Conservation (phyloP, 805 yeast genomes). For the Isabelozyma pseudorhagii region DNA sequence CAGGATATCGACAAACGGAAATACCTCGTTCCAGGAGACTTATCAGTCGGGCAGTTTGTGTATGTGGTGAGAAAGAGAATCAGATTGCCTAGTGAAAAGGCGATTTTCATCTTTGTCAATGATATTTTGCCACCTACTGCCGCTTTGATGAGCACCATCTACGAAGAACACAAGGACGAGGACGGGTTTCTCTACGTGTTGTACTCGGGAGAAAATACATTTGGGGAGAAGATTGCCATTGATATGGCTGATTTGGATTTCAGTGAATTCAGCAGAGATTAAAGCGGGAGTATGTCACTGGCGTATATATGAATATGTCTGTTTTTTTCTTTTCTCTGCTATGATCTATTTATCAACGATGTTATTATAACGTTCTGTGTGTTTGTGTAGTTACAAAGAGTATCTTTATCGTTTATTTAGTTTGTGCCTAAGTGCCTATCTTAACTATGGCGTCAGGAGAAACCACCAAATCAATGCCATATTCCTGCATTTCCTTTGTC, state of each 20-base stretch:
- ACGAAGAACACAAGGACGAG: constrained; percentile 95
- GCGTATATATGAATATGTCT: too few relatives aligned
- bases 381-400: too few relatives aligned
- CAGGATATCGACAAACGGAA: constrained; percentile 97
- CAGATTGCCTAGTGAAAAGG: constrained; percentile 94
- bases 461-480: neutral
- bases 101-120: constrained; percentile 94
- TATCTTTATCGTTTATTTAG: neutral
- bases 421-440: neutral
- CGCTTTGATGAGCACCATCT: constrained; percentile 90
- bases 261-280: neutral
- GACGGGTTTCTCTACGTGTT: constrained; percentile 96
- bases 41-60: constrained; percentile 97
- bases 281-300: too few relatives aligned
- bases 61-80: constrained; percentile 96
- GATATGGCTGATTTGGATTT: constrained; percentile 5
- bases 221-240: constrained; percentile 47
- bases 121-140: constrained; percentile 98
- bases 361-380: too few relatives aligned
- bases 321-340: neutral
- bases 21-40: constrained; percentile 92
- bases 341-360: neutral
- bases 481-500: neutral
- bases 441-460: neutral
- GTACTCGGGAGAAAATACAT: constrained; percentile 96